A percentile compares a stretch with the other conserved stretches of the same genome.
Conservation (phyloP, 805 yeast genomes). For the Saccharomycopsis lassenensis region DNA sequence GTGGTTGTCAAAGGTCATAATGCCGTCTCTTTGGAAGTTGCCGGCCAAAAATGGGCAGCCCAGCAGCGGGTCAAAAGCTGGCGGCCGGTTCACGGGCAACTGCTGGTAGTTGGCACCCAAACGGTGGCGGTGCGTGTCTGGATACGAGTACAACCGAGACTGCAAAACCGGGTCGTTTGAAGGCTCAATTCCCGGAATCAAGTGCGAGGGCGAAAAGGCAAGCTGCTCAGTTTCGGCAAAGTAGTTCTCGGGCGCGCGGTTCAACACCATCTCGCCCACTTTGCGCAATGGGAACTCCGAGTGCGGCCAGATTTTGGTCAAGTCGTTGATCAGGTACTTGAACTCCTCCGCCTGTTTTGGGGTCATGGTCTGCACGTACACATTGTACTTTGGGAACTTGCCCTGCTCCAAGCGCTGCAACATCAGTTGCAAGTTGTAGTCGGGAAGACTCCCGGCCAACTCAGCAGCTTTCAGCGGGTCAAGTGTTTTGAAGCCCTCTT, state of each 20-base stretch:
- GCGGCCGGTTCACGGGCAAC: constrained; percentile 48
- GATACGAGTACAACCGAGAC: constrained; percentile 63
- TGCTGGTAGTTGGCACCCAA: constrained; percentile 60
- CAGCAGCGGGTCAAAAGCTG: constrained; percentile 22
- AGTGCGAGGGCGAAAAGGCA: constrained; percentile 65
- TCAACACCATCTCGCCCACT: constrained; percentile 43
- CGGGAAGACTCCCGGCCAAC: constrained; percentile 40
- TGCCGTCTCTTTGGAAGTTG: constrained; percentile 45
- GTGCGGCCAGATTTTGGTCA: constrained; percentile 52
- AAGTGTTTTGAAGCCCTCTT: constrained; percentile 40
- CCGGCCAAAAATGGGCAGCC: constrained; percentile 42
- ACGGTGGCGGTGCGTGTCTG: constrained; percentile 70
- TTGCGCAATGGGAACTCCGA: constrained; percentile 41
- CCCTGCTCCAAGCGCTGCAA: constrained; percentile 38
- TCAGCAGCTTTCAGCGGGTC: constrained; percentile 36
- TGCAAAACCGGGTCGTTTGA: constrained; percentile 72
- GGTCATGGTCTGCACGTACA: constrained; percentile 49
- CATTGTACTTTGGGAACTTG: constrained; percentile 39
- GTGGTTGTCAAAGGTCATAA: constrained; percentile 25
- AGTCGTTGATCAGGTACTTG: constrained; percentile 38
- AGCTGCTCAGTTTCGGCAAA: constrained; percentile 37
- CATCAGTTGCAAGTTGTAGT: constrained; percentile 32
- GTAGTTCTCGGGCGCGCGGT: constrained; percentile 29
- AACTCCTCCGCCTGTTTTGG: constrained; percentile 43
- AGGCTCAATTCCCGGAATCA: constrained; percentile 67